Conservation (phyloP, 441 rosid genomes). For the Theobroma grandiflorum region DNA sequence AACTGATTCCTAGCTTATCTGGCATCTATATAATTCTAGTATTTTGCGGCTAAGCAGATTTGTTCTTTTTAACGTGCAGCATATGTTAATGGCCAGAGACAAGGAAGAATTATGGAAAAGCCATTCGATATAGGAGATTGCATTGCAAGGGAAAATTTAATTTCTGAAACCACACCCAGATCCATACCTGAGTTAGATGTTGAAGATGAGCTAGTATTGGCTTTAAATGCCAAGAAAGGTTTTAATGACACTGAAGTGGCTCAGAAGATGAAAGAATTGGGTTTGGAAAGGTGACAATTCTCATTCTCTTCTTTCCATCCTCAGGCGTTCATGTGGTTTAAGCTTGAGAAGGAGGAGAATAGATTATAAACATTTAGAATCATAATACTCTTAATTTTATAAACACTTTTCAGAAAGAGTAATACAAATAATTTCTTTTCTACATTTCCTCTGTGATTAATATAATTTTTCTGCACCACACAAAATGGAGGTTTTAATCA, state of each 20-base stretch:
- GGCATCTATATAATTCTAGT: neutral
- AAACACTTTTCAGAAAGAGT: neutral
- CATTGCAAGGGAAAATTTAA: constrained; percentile 65
- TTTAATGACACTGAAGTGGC: constrained; percentile 47
- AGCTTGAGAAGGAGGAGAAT: neutral
- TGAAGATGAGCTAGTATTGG: constrained; percentile 65
- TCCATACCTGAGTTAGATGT: constrained; percentile 55
- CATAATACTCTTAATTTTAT: neutral
- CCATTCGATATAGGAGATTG: constrained; percentile 76
- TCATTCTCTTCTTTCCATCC: neutral
- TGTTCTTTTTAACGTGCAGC: constrained; percentile 48
- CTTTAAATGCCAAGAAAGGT: constrained; percentile 46
- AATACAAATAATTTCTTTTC: neutral
- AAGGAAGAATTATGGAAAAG: constrained; percentile 85
- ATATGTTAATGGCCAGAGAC: constrained; percentile 92
- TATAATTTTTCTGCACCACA: neutral
- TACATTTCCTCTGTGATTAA: neutral
- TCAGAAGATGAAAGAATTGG: constrained; percentile 80
- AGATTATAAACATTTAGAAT: neutral
- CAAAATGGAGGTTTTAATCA: neutral
- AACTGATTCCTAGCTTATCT: neutral
- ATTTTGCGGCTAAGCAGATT: neutral
- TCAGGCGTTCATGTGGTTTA: neutral
- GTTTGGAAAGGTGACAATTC: constrained; percentile 66
- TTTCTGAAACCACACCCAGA: constrained; percentile 39